phyloP scores from a whole-genome alignment of 805 yeast species.

The Maudiozyma saulgeensis region DNA sequence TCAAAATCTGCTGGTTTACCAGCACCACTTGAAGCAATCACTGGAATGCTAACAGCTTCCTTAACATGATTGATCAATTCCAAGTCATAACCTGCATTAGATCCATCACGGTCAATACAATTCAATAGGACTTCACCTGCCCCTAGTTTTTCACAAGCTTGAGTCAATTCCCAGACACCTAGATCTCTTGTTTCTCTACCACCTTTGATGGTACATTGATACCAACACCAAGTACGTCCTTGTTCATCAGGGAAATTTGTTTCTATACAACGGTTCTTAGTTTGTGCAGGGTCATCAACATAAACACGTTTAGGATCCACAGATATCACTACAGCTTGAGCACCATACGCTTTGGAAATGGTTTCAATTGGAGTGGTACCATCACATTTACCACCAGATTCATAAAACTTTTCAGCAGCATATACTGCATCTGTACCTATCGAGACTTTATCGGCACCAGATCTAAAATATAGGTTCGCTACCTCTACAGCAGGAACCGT shows the following conservation, averaged over 20 bases:
- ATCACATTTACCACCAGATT: constrained; percentile 42
- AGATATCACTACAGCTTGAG: constrained; percentile 94
- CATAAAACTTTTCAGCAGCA: constrained; percentile 79
- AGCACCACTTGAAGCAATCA: constrained; percentile 96
- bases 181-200: constrained; percentile 85
- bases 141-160: constrained; percentile 85
- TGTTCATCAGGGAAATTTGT: constrained; percentile 71
- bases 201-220: constrained; percentile 92
- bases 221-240: constrained; percentile 84
- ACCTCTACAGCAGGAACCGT: constrained; percentile 77
- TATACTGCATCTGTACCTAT: constrained; percentile 96
- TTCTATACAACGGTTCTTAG: constrained; percentile 53
- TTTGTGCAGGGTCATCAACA: constrained; percentile 46
- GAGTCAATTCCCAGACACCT: constrained; percentile 84
- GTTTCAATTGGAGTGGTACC: constrained; percentile 90
- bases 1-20: constrained; percentile 87
- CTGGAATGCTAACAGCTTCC: constrained; percentile 72
- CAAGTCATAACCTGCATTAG: constrained; percentile 87
- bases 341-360: constrained; percentile 85
- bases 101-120: constrained; percentile 95
- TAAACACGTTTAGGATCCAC: constrained; percentile 94
- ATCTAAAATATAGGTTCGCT: constrained; percentile 82
- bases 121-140: constrained; percentile 92
- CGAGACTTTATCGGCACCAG: constrained; percentile 97
- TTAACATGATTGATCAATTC: constrained; percentile 78